A percentile compares a stretch with the other conserved stretches of the same genome.
Evolutionary conservation across 2,329 filamentous ascomycete genomes (phyloP).

Genomic region (Trichoderma citrinoviride): DNA sequence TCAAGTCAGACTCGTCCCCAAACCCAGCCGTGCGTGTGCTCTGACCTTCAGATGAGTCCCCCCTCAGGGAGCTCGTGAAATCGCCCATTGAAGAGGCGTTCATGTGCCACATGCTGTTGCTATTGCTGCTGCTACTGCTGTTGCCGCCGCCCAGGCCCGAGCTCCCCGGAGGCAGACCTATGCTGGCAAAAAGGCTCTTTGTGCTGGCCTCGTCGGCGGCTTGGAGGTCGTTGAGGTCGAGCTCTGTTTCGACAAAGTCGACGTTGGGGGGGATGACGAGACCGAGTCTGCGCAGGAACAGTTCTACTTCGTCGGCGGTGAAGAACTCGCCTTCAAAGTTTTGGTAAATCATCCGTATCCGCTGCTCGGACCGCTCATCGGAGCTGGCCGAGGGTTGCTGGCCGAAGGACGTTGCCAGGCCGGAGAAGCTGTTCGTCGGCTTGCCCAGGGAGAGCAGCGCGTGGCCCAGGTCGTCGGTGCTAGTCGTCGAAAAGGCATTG

Average conservation of each 20-base stretch:
- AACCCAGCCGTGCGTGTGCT: neutral
- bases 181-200: neutral
- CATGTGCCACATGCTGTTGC: slow-evolving; percentile 6
- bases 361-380: slow-evolving; percentile 44
- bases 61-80: neutral
- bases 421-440: slow-evolving; percentile 25
- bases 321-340: slow-evolving; percentile 74
- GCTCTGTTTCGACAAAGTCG: slow-evolving; percentile 59
- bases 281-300: slow-evolving; percentile 64
- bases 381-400: slow-evolving; percentile 39
- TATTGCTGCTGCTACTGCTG: neutral
- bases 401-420: slow-evolving; percentile 49
- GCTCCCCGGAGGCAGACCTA: neutral
- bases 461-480: slow-evolving; percentile 10
- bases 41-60: slow-evolving; percentile 9
- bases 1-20: neutral
- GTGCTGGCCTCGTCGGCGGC: slow-evolving; percentile 4
- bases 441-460: slow-evolving; percentile 25
- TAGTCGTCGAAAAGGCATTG: slow-evolving; percentile 6
- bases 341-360: slow-evolving; percentile 53
- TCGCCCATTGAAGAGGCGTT: neutral
- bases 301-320: slow-evolving; percentile 72
- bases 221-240: slow-evolving; percentile 46
- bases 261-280: slow-evolving; percentile 59
- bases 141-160: neutral